phyloP scores from a whole-genome alignment of 2,329 filamentous ascomycete species.

The Exophiala sp. region DNA sequence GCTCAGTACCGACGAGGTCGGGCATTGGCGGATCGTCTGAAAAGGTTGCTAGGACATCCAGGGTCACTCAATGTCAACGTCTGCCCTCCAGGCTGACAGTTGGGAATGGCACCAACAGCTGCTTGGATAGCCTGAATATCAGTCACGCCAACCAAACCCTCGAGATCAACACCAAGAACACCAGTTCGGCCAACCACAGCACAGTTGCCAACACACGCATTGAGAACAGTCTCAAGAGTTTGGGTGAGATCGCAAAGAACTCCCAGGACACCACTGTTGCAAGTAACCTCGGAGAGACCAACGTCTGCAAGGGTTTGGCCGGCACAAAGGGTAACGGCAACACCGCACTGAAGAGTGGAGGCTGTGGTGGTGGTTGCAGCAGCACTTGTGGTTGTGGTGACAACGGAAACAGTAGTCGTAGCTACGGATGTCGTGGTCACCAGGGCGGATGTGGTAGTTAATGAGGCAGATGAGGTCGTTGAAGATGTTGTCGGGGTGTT shows the following conservation, averaged over 20 bases:
- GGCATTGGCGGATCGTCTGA: constrained; percentile 1
- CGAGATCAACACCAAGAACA: constrained; percentile 1
- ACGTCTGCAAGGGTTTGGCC: constrained; percentile 7
- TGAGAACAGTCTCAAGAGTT: background rate
- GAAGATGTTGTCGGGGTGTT: background rate
- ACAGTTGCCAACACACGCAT: constrained; percentile 1
- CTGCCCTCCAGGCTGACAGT: constrained; percentile 1
- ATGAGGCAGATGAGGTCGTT: background rate
- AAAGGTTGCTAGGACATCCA: background rate
- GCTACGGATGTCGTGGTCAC: background rate
- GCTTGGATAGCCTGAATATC: constrained; percentile 1
- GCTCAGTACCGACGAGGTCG: background rate
- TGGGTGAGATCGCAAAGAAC: constrained; percentile 3
- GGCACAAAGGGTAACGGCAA: constrained; percentile 7
- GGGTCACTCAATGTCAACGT: constrained; percentile 6
- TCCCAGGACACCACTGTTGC: background rate
- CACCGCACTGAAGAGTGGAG: constrained; percentile 6
- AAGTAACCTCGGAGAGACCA: constrained; percentile 6
- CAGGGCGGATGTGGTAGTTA: background rate
- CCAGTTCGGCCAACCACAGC: constrained; percentile 2
- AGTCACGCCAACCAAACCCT: background rate
- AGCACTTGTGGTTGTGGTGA: background rate
- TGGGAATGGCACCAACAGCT: constrained; percentile 3
- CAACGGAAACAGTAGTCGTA: background rate
- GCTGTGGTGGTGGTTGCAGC: constrained; percentile 1